These are phyloP conservation scores for Climacium dendroides DNA, from an alignment of 225 moss, liverwort and hornwort genomes.

Conservation along the genomic window DNA sequence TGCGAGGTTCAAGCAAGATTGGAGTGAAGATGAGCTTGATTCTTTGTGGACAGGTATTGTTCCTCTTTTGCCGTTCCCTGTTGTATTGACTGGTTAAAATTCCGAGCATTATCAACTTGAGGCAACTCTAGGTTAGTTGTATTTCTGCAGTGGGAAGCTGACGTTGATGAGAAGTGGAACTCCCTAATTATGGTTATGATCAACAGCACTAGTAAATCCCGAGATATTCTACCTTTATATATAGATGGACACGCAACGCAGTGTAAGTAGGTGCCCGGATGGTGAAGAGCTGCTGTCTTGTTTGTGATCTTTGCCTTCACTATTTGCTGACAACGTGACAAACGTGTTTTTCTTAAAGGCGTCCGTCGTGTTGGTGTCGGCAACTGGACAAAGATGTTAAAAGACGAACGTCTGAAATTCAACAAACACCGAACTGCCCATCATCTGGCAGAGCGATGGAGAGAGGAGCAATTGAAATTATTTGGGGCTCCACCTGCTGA, in stretches of 20 bases:
- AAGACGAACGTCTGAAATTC: slow-evolving; percentile 51
- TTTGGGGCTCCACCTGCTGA: slow-evolving; percentile 17
- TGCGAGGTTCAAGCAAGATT: slow-evolving; percentile 26
- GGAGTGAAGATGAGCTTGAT: slow-evolving; percentile 89
- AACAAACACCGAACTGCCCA: slow-evolving; percentile 44
- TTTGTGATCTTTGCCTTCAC: not conserved
- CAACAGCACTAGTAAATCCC: not conserved
- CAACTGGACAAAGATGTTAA: slow-evolving; percentile 65
- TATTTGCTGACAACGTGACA: not conserved
- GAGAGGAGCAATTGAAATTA: slow-evolving; percentile 57
- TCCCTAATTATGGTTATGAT: not conserved
- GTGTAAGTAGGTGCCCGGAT: not conserved
- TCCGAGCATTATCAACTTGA: not conserved
- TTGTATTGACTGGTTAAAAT: not conserved
- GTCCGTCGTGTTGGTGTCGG: slow-evolving; percentile 68
- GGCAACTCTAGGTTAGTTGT: not conserved
- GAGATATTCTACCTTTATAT: not conserved
- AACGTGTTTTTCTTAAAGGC: slow-evolving; percentile 10
- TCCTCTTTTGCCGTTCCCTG: not conserved
- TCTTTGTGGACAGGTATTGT: slow-evolving; percentile 56
- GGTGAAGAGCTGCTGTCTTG: not conserved
- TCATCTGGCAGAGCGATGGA: slow-evolving; percentile 75
- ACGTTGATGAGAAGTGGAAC: not conserved
- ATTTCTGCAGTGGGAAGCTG: not conserved
- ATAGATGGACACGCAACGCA: not conserved